phyloP scores from a whole-genome alignment of 2,329 filamentous ascomycete genomes.

The Neonectria ditissima region DNA sequence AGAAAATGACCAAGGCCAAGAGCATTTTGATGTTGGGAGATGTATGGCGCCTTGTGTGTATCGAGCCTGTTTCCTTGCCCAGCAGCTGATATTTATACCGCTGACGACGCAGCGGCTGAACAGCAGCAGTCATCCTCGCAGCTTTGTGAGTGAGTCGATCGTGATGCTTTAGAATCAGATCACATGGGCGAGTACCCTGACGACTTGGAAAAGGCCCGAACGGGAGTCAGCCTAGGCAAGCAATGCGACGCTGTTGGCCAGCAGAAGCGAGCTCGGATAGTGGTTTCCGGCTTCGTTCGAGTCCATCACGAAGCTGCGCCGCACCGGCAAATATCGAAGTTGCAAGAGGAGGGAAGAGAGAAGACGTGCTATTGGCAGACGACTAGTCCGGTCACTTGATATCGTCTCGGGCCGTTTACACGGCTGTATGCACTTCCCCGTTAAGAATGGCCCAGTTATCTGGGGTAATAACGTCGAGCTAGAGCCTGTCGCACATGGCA shows the following conservation, averaged over 20 bases:
- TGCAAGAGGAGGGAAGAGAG: neutral
- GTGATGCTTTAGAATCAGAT: neutral
- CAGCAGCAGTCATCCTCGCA: neutral
- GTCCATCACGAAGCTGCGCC: neutral
- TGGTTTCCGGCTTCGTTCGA: neutral
- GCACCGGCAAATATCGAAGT: neutral
- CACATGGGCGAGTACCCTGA: neutral
- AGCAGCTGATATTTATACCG: neutral
- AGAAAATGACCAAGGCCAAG: neutral
- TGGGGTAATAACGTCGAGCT: neutral
- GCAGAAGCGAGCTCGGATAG: neutral
- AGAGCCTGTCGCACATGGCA: no score
- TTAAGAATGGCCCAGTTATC: no score
- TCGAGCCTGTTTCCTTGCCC: neutral
- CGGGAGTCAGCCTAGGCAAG: neutral
- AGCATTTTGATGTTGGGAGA: neutral
- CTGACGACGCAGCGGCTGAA: neutral
- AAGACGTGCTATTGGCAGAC: neutral
- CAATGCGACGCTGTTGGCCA: neutral
- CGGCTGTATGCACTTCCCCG: neutral
- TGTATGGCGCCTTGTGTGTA: neutral
- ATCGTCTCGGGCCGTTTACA: neutral
- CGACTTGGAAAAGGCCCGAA: neutral
- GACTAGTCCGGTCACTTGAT: neutral
- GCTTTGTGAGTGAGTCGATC: neutral